Conservation (phyloP, 768 basidiomycete genomes). For the Boletus eberwhitei region DNA sequence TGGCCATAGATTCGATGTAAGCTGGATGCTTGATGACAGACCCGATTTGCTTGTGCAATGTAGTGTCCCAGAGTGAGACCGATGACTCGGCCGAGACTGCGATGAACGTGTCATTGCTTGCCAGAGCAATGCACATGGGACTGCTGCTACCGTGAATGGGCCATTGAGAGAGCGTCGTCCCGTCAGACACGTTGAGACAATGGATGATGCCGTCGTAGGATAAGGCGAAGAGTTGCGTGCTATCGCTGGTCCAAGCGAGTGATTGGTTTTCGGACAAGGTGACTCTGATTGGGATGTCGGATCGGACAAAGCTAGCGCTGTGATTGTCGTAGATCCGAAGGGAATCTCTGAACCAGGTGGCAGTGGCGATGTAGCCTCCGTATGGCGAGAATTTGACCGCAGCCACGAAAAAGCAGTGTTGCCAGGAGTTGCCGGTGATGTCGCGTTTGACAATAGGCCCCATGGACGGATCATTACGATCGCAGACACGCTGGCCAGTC, state of each 20-base stretch:
- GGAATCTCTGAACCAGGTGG: neutral
- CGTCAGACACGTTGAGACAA: neutral
- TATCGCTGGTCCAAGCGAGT: slow-evolving; percentile 3
- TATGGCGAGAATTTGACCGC: slow-evolving; percentile 10
- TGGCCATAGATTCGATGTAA: neutral
- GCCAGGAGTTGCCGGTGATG: neutral
- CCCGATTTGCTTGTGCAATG: slow-evolving; percentile 2
- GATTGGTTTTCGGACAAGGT: neutral
- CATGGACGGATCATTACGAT: too few species aligned
- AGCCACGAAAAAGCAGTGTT: neutral
- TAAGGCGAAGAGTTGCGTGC: slow-evolving; percentile 4
- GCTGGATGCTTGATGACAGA: slow-evolving; percentile 1
- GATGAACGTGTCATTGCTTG: slow-evolving; percentile 10
- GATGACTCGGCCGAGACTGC: neutral
- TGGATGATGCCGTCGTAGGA: neutral
- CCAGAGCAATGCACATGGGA: neutral
- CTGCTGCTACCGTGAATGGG: neutral
- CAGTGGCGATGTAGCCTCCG: slow-evolving; percentile 7
- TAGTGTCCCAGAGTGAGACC: slow-evolving; percentile 13
- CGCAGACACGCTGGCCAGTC: too few species aligned
- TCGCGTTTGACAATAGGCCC: too few species aligned
- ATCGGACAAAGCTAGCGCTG: too few species aligned
- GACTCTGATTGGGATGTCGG: slow-evolving; percentile 1
- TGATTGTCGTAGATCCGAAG: too few species aligned
- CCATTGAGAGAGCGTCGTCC: neutral